Evolutionary conservation across 176 grass and related monocot species (phyloP), one percentile per base, ranked within the genome.

Genomic region (Musa troglodytarum): DNA sequence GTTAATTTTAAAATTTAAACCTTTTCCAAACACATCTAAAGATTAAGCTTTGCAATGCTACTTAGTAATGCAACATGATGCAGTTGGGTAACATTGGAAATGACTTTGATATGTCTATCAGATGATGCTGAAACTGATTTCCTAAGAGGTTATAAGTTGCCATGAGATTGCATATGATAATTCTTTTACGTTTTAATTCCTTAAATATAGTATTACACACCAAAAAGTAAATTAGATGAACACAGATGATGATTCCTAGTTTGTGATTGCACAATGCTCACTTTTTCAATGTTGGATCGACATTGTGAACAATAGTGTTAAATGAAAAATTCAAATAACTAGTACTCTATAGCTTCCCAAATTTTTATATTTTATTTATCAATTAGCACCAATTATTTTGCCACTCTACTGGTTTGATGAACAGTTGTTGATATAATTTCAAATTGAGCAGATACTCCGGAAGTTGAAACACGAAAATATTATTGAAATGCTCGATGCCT

Each of bases 401-500:
- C n/a, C 19, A 5, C 10, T 23, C 2, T 64, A 10, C 5, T 23
- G 17, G n/a, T 25, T 64, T 64, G n/a, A 64, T 20, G 10, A 64
- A 64, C 19, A 64, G 0, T 28, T 43, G 34, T 43, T 34, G 13
- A 68, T 70, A 11, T 70, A 70, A 70, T 70, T 70, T 70, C 3
- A 9, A 70, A 23, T 65, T 28, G 63, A 11, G 9, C 64, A 98
- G 94, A 98, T 98, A 59, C 84, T 93, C 58, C 86, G 94, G 81
- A 98, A 91, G 68, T 83, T 98, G 75, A 98, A 98, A 76, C 95
- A 99, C 20, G 86, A 76, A 65, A 99, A 99, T 79, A 99, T 99
- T 73, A 99, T 99, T 50, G 90, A 94, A 79, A 99, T 99, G 90
- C 76, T 99, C 1, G 95, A 94, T 89, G 80, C 95, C 14, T 99